phyloP scores from a whole-genome alignment of 768 basidiomycete species.

The Boletus huronensis region DNA sequence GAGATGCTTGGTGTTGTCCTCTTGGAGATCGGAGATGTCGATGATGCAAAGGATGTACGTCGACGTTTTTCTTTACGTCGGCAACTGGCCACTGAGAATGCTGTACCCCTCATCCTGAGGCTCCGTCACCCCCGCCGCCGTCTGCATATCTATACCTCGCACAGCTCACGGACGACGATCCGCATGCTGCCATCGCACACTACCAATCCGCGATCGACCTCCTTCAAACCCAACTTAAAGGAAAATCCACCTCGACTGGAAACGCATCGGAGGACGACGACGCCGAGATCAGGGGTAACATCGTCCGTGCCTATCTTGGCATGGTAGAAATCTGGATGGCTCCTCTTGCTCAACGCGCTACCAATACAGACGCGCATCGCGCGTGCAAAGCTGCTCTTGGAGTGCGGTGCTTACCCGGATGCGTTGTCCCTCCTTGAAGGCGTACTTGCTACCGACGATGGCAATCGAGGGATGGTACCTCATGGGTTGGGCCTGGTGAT shows the following conservation, averaged over 20 bases:
- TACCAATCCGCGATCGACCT: conserved; percentile 81
- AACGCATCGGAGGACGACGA: conserved; percentile 29
- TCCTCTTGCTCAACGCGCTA: conserved; percentile 20
- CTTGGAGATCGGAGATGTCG: conserved; percentile 75
- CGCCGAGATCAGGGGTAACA: conserved; percentile 58
- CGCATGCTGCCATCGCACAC: conserved; percentile 65
- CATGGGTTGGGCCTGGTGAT: conserved; percentile 91
- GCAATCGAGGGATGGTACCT: conserved; percentile 94
- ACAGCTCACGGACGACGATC: conserved; percentile 76
- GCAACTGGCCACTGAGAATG: too few relatives aligned
- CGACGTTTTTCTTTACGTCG: too few relatives aligned
- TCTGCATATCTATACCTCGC: conserved; percentile 89
- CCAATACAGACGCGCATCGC: conserved; percentile 71
- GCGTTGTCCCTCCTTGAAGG: conserved; percentile 77
- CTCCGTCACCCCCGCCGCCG: conserved; percentile 58
- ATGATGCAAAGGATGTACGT: conserved; percentile 65
- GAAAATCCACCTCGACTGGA: conserved; percentile 53
- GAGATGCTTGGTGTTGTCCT: conserved; percentile 80
- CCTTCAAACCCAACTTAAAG: conserved; percentile 64
- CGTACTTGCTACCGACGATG: conserved; percentile 75
- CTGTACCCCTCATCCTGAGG: conserved; percentile 57
- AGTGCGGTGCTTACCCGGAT: conserved; percentile 64
- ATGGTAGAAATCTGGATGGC: conserved; percentile 96
- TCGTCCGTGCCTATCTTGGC: conserved; percentile 75
- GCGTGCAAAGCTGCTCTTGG: conserved; percentile 80